Base-by-base conservation (phyloP, 1,284 basidiomycete species). In the Rhizoctonia solani region DNA sequence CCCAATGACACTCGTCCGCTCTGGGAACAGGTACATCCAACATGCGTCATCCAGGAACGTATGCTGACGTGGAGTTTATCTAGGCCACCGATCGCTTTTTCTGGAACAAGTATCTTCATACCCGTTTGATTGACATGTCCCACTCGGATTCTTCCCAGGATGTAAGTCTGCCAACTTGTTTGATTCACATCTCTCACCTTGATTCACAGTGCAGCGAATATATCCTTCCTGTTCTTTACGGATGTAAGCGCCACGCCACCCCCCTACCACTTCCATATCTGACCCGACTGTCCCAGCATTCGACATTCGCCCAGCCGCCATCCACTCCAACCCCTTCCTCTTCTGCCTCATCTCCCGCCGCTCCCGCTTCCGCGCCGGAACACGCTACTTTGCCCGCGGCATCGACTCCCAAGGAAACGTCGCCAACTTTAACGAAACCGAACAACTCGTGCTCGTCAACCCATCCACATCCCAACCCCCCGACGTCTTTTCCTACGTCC, bases 81-180 rank as follows among this genome's bases (percentile, higher is more conserved):
- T 74, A 95, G 85, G 89, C 90, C 32, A 96, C 99, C 73, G 93
- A 97, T 74, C 85, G 96, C 71, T 99, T 99, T 81, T 99, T 98
- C 80, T 99, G 96, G 96, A 99, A 99, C 79, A 91, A 88, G 84
- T 92, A 79, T 75, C 74, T 93, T 58, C 90, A 93, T 68, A 82
- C 84, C 23, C 84, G 85, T 71, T 76, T 94, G 55, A 89, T 92
- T 65, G 88, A 93, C 66, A 81, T 84, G 59, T 82, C 79, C 2
- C 71, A 73, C 46, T 78, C 80, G 16, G 81, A 81, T 69, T 72
- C 79, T 1, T 79, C 81, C 44, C 82, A 85, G 73, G 85, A 90
- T 73, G 90, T 91, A 72, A 76, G 88, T 74, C 46, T 53, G 5
- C 16, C 6, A 2, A 37, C 11, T 25, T 6, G 5, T 8, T 21